Evolutionary conservation across 1,284 basidiomycete species (phyloP).

Genomic region (Caloboletus inedulis): DNA sequence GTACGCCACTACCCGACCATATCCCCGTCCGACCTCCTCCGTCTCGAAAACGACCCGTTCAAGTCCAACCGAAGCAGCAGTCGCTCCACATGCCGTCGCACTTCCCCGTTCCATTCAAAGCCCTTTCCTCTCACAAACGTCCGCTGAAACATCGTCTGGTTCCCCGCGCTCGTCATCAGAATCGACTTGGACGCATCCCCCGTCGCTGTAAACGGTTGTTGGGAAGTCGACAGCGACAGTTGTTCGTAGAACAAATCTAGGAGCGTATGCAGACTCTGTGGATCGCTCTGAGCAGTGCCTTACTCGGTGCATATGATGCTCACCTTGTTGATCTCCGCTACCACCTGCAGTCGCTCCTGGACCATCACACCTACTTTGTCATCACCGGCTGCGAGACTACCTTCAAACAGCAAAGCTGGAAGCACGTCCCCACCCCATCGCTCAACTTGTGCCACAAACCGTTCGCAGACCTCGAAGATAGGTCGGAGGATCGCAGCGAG

Average conservation of each 20-base stretch:
- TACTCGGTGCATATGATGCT: constrained; percentile 4
- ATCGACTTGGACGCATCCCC: constrained; percentile 67
- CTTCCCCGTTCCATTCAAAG: constrained; percentile 57
- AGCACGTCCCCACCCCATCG: constrained; percentile 91
- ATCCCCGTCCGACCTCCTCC: constrained; percentile 15
- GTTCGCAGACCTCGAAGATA: constrained; percentile 79
- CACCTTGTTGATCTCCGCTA: constrained; percentile 76
- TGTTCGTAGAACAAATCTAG: constrained; percentile 77
- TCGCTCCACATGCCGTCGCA: constrained; percentile 77
- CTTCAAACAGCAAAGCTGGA: constrained; percentile 78
- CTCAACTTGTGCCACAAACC: constrained; percentile 81
- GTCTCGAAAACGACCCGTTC: constrained; percentile 73
- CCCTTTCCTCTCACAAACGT: constrained; percentile 47
- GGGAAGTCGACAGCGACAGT: constrained; percentile 68
- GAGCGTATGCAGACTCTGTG: constrained; percentile 57
- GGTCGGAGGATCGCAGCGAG: constrained; percentile 64
- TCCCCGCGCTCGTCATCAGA: constrained; percentile 58
- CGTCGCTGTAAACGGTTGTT: constrained; percentile 57
- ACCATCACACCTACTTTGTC: constrained; percentile 66
- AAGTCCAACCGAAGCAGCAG: constrained; percentile 81
- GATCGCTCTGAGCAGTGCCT: constrained; percentile 3
- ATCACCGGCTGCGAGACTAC: constrained; percentile 55
- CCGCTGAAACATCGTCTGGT: constrained; percentile 51
- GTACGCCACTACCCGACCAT: neutral
- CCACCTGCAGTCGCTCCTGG: constrained; percentile 59